These are phyloP conservation scores for Fusarium brevicatenulatum DNA, from an alignment of 2,329 filamentous ascomycete species.

Conservation along the genomic window DNA sequence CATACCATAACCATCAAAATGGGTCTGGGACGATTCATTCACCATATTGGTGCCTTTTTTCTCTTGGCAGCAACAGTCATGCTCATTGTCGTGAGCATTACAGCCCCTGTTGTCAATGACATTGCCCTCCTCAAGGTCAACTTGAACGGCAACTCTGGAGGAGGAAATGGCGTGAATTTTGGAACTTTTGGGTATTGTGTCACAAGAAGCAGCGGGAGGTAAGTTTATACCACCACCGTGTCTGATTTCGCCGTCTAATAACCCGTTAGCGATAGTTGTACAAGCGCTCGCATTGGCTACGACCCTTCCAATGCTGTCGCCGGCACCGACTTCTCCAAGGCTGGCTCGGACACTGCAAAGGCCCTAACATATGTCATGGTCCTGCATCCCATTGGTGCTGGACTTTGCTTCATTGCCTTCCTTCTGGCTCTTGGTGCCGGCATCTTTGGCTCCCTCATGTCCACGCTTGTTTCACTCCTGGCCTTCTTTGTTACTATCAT, in stretches of 20 bases:
- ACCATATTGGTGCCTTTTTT: constrained; percentile 67
- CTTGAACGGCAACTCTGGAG: constrained; percentile 51
- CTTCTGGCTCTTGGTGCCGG: constrained; percentile 63
- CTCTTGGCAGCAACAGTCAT: constrained; percentile 65
- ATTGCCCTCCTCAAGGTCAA: constrained; percentile 65
- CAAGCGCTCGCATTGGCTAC: constrained; percentile 63
- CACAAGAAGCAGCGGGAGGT: constrained; percentile 42
- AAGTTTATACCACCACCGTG: background rate
- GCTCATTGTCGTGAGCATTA: constrained; percentile 67
- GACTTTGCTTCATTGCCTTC: constrained; percentile 68
- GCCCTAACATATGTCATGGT: constrained; percentile 68
- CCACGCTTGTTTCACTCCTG: constrained; percentile 60
- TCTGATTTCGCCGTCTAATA: constrained; percentile 14
- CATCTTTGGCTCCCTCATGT: constrained; percentile 62
- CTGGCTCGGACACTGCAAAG: constrained; percentile 56
- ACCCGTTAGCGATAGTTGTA: constrained; percentile 58
- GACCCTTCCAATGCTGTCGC: constrained; percentile 59
- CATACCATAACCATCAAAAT: constrained; percentile 48
- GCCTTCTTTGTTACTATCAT: constrained; percentile 62
- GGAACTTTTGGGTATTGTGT: constrained; percentile 71
- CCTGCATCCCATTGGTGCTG: constrained; percentile 69
- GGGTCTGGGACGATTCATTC: constrained; percentile 61
- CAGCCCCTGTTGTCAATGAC: constrained; percentile 66
- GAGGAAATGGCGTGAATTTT: constrained; percentile 60
- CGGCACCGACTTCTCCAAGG: constrained; percentile 53